Evolutionary conservation across 1,139 yeast genomes (phyloP), one percentile per base, ranked within the genome.

Genomic region (Debaryomycetaceae sp.): DNA sequence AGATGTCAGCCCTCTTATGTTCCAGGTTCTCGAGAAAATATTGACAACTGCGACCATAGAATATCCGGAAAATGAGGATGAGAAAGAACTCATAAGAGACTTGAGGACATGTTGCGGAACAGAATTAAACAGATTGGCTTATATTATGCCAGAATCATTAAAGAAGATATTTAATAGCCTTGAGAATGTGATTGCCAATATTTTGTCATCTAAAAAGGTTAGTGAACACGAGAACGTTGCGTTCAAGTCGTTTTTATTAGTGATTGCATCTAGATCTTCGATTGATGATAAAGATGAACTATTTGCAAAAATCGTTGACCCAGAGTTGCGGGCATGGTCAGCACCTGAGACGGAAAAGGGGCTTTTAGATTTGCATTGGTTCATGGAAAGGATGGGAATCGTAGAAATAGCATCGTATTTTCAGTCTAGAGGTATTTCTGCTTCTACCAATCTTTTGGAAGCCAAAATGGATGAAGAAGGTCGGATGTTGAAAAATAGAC

Each of bases 401-500:
- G 98, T 89, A 3, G 82, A 82, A 58, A 92, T 94, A 55, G 96
- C 97, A 0, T 85, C 86, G 41, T 94, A 94, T 56, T 91, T 94
- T 63, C 83, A 83, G 48, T 76, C 79, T 13, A 73, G 98, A 49
- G 88, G 87, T 6, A 92, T 91, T 22, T 76, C 87, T 1, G 88
- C 91, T 2, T 65, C 73, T 19, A 84, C 96, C 1, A 81, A 91
- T 58, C 65, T 94, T 41, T 62, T 91, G 39, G 78, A 80, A 38
- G 85, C 94, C 0, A 75, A 79, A 41, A 91, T 94, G 87, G 98
- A 94, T 63, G 96, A 87, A n/a, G 83, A 79, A 43, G 99, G 98
- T 3, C 75, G 81, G 45, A 67, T 62, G 32, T 70, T 94, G 44
- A 89, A 89, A 53, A 78, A 80, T 22, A 87, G 79, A 45, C 67